Base-by-base conservation (phyloP, 495 filamentous ascomycete genomes). In the Penicillium herquei region DNA sequence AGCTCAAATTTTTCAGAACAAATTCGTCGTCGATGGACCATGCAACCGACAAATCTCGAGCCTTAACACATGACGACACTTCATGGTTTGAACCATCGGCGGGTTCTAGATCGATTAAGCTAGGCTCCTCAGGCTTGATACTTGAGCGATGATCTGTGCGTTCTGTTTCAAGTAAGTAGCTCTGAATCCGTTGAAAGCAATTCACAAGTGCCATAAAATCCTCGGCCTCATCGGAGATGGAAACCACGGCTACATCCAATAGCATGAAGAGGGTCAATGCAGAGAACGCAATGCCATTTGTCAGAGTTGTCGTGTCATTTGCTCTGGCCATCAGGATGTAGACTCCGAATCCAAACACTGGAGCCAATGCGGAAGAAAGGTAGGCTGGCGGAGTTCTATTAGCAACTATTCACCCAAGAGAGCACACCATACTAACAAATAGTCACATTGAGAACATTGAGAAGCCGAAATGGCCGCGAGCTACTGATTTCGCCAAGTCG, bases 121-220 rank as follows among this genome's bases (percentile, higher is more conserved):
- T 39, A 3, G 55, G 13, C 13, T 10, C 5, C 7, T 57, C 44
- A 3, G 45, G 1, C n/a, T 39, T 10, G 9, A 54, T 46, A 3
- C 34, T 53, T 13, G 55, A 18, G 4, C 63, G 57, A 39, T 33
- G 51, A 18, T 66, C 63, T 3, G 13, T 16, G 30, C 57, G 49
- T 37, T 66, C 63, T 1, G 32, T 49, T n/a, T 58, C 60, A 6
- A 56, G 17, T 3, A 65, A 18, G 32, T 67, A 57, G 32, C 61
- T 60, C 21, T 67, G 65, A 17, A 67, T 65, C 26, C 65, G 41
- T 50, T 62, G 62, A 39, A 67, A 63, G 17, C 58, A 65, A n/a
- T 67, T 65, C 7, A 58, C 52, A 26, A 67, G 54, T 8, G 65
- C 52, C 53, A 60, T 56, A 4, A 62, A 32, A 33, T 67, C 58